Evolutionary conservation across 2,329 filamentous ascomycete genomes (phyloP), one percentile per base, ranked within the genome.

Genomic region (Xylaria hypoxylon): DNA sequence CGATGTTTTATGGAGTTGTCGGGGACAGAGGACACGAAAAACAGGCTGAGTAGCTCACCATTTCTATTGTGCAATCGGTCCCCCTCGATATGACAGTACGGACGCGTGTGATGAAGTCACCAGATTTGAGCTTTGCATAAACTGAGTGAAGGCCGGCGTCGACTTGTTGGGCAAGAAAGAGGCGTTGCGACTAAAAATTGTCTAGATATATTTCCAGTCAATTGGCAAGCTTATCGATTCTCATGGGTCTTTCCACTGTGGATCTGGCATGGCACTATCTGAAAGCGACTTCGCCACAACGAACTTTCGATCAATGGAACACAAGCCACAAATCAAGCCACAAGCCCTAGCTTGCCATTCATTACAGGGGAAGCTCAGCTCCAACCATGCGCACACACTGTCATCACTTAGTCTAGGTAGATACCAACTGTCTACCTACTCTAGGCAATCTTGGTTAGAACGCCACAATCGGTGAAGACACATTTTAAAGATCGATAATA

Each of bases 141-240:
- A 31, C 45, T 5, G 33, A 38, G 31, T 22, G 31, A 13, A 48
- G 44, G 31, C 52, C 50, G 67, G 28, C 53, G 64, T 59, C 56
- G 56, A 26, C 33, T 57, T 52, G 48, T 42, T 57, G 56, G 35
- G 38, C 44, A n/a, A 55, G 51, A 53, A 35, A 61, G 69, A 72
- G 69, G 67, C 68, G 63, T 73, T 66, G 70, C 72, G 63, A 71
- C 68, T 64, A 69, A 70, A 70, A 69, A 70, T 71, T 71, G 59
- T 68, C 61, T 59, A 38, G 65, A 58, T 48, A 61, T 48, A 66
- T 67, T 69, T 61, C 55, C 47, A 22, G 38, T 53, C 24, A 52
- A 55, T 59, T 51, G 22, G 22, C 38, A 47, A 19, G 44, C 48
- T 65, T 68, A 68, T 68, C 62, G 62, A 62, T 64, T 65, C 28